Conservation (phyloP, 805 yeast species). For the Candida insectorum region DNA sequence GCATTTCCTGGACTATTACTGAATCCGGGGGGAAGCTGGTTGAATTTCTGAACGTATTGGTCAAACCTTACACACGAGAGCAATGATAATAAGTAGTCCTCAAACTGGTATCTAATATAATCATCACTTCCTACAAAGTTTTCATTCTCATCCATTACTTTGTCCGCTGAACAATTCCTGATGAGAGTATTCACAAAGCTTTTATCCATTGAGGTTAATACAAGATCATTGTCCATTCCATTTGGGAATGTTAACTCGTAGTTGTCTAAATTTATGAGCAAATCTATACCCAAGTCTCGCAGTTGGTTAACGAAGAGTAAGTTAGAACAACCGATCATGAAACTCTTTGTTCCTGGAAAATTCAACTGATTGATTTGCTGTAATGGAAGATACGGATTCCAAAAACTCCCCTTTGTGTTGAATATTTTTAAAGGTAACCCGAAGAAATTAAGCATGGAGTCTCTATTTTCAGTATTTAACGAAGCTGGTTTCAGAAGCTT, state of each 20-base stretch:
- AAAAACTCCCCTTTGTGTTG: slow-evolving; percentile 75
- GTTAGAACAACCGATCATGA: slow-evolving; percentile 84
- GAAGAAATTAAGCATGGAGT: slow-evolving; percentile 70
- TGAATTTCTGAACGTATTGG: slow-evolving; percentile 45
- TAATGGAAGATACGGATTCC: slow-evolving; percentile 90
- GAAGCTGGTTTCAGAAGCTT: slow-evolving; percentile 58
- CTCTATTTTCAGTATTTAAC: slow-evolving; percentile 72
- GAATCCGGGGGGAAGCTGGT: slow-evolving; percentile 42
- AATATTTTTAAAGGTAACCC: slow-evolving; percentile 88
- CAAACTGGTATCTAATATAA: slow-evolving; percentile 81
- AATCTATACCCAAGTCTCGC: slow-evolving; percentile 58
- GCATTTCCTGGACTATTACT: slow-evolving; percentile 5
- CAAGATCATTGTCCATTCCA: slow-evolving; percentile 22
- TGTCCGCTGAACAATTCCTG: slow-evolving; percentile 44
- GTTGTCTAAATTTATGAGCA: slow-evolving; percentile 70
- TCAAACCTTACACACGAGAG: slow-evolving; percentile 69
- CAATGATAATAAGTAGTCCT: slow-evolving; percentile 80
- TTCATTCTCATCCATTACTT: slow-evolving; percentile 19
- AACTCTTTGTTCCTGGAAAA: slow-evolving; percentile 55
- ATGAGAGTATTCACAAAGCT: slow-evolving; percentile 66
- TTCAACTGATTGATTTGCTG: slow-evolving; percentile 81
- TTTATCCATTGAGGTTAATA: slow-evolving; percentile 50
- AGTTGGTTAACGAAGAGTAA: slow-evolving; percentile 66
- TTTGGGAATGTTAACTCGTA: slow-evolving; percentile 44
- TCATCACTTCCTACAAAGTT: slow-evolving; percentile 60